These are phyloP conservation scores for Aspergillus sojae DNA, from an alignment of 2,329 filamentous ascomycete genomes.

Conservation along the genomic window DNA sequence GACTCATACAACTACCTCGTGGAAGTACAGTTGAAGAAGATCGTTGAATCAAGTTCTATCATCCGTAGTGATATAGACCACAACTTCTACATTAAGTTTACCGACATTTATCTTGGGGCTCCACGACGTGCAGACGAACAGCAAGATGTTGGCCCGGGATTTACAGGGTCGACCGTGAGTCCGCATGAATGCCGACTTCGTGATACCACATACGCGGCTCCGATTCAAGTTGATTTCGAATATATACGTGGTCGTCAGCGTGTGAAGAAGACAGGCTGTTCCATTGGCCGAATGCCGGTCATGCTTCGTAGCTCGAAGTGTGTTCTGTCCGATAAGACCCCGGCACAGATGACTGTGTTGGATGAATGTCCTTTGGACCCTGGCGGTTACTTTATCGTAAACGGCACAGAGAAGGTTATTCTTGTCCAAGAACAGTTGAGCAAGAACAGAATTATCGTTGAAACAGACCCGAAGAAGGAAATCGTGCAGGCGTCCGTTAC, in stretches of 20 bases:
- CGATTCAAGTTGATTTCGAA: slow-evolving; percentile 88
- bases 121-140: slow-evolving; percentile 79
- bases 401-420: slow-evolving; percentile 98
- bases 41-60: slow-evolving; percentile 85
- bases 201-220: slow-evolving; percentile 97
- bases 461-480: slow-evolving; percentile 87
- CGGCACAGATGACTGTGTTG: slow-evolving; percentile 85
- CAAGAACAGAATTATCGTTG: slow-evolving; percentile 98
- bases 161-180: slow-evolving; percentile 62
- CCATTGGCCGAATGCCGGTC: slow-evolving; percentile 88
- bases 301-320: slow-evolving; percentile 98
- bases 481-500: slow-evolving; percentile 95
- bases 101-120: slow-evolving; percentile 82
- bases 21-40: slow-evolving; percentile 94
- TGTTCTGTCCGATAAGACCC: slow-evolving; percentile 78
- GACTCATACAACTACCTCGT: slow-evolving; percentile 99
- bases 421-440: slow-evolving; percentile 97
- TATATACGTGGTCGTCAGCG: slow-evolving; percentile 83
- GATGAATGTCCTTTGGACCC: slow-evolving; percentile 96
- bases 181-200: slow-evolving; percentile 95
- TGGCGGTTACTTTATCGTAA: slow-evolving; percentile 96
- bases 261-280: slow-evolving; percentile 71
- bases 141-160: slow-evolving; percentile 51
- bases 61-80: slow-evolving; percentile 91
- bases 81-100: slow-evolving; percentile 90